Conservation (phyloP, 495 filamentous ascomycete species). For the Rhizodiscina lignyota region DNA sequence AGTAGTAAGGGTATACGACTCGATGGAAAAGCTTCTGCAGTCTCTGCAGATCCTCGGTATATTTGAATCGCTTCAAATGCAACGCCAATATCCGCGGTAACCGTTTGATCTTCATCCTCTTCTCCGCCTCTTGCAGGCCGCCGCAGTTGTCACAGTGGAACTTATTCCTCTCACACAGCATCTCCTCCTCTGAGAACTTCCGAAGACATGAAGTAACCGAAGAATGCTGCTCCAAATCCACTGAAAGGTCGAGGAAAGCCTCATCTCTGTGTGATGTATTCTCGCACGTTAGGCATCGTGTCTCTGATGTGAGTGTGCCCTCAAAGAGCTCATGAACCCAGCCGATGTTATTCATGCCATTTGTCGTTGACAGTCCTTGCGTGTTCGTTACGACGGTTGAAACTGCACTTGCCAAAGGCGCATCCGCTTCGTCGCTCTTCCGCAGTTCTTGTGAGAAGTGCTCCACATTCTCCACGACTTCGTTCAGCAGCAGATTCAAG, state of each 20-base stretch:
- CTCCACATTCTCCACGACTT: slow-evolving; percentile 89
- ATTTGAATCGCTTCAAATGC: slow-evolving; percentile 94
- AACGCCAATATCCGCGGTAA: slow-evolving; percentile 80
- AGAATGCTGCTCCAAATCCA: slow-evolving; percentile 88
- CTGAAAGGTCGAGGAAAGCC: slow-evolving; percentile 86
- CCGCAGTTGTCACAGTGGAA: slow-evolving; percentile 98
- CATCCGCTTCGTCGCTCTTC: slow-evolving; percentile 26
- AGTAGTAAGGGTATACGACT: slow-evolving; percentile 90
- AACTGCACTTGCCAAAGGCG: slow-evolving; percentile 19
- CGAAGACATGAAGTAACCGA: slow-evolving; percentile 90
- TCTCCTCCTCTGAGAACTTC: slow-evolving; percentile 95
- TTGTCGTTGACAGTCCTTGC: slow-evolving; percentile 1
- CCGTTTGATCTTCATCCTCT: slow-evolving; percentile 97
- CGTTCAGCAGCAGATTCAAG: slow-evolving; percentile 84
- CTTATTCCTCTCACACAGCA: slow-evolving; percentile 97
- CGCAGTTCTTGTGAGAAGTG: slow-evolving; percentile 45
- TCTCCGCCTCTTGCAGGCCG: slow-evolving; percentile 92
- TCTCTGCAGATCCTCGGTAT: slow-evolving; percentile 83
- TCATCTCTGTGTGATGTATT: slow-evolving; percentile 91
- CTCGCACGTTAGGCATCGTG: slow-evolving; percentile 90
- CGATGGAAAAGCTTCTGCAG: slow-evolving; percentile 94
- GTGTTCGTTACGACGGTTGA: slow-evolving; percentile 7
- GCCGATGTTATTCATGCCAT: slow-evolving; percentile 21
- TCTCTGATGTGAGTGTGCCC: slow-evolving; percentile 86
- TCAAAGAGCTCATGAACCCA: slow-evolving; percentile 99